A percentile compares a stretch with the other conserved stretches of the same genome.
Evolutionary conservation across 2,329 filamentous ascomycete genomes (phyloP).

Genomic region (Zopfia rhizophila): DNA sequence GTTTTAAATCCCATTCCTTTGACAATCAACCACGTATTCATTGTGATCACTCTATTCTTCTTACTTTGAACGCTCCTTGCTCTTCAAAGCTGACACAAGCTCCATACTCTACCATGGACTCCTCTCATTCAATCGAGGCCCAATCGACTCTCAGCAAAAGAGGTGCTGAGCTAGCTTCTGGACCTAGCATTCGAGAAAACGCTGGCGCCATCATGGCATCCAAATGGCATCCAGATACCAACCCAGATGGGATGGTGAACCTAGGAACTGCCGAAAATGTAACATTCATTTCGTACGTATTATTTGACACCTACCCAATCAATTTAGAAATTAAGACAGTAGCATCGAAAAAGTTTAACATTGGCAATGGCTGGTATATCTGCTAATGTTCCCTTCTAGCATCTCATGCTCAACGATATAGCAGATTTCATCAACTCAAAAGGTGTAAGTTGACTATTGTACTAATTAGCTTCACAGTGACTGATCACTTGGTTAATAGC

Average conservation of each 20-base stretch:
- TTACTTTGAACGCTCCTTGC: too few relatives aligned
- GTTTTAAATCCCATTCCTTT: too few relatives aligned
- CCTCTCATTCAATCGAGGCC: too few relatives aligned
- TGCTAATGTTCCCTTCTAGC: slow-evolving; percentile 30
- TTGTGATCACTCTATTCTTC: too few relatives aligned
- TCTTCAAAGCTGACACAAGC: too few relatives aligned
- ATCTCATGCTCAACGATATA: slow-evolving; percentile 51
- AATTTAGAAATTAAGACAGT: too few relatives aligned
- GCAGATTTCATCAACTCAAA: slow-evolving; percentile 52
- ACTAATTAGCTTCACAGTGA: slow-evolving; percentile 22
- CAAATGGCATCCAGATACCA: slow-evolving; percentile 33
- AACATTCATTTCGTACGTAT: not conserved
- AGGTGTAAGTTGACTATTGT: slow-evolving; percentile 34
- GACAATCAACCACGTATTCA: too few relatives aligned
- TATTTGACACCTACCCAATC: not conserved
- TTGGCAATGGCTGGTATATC: too few relatives aligned
- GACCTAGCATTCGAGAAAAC: slow-evolving; percentile 22
- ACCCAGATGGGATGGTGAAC: slow-evolving; percentile 41
- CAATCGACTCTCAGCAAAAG: too few relatives aligned
- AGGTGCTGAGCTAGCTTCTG: slow-evolving; percentile 14
- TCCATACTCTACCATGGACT: too few relatives aligned
- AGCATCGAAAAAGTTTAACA: too few relatives aligned
- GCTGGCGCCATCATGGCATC: slow-evolving; percentile 23
- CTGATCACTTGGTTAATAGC: slow-evolving; percentile 16
- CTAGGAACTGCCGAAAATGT: slow-evolving; percentile 45